Evolutionary conservation across 305 asterid species (phyloP).

Genomic region (Fraxinus paxiana): DNA sequence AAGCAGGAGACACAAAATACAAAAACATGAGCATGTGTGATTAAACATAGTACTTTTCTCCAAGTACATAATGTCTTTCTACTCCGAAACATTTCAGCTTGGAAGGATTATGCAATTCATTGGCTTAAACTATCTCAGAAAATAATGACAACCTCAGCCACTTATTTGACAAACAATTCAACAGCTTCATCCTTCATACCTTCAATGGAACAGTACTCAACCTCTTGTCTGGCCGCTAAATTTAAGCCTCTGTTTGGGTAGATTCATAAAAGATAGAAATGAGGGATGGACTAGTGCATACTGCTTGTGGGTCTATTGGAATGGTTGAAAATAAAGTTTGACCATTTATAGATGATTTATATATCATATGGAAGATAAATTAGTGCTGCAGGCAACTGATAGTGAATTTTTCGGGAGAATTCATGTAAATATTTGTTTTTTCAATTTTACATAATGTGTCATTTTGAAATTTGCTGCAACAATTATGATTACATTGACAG

Average conservation of each 20-base stretch:
- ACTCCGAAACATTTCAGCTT: not conserved
- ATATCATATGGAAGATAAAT: not conserved
- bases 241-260: not conserved
- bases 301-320: not conserved
- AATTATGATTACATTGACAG: not conserved
- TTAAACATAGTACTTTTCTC: not conserved
- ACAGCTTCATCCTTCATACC: not conserved
- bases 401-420: not conserved
- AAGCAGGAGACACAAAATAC: not conserved
- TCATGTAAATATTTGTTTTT: not conserved
- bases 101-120: not conserved
- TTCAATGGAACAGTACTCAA: not conserved
- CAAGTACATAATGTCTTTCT: not conserved
- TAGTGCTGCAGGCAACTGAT: not conserved
- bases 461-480: not conserved
- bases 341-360: not conserved
- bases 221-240: not conserved
- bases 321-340: not conserved
- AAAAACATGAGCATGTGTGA: not conserved
- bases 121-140: not conserved
- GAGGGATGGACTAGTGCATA: not conserved
- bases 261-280: not conserved
- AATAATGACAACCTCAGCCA: not conserved
- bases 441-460: not conserved
- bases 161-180: not conserved